These are phyloP conservation scores for Exsudoporus frostii DNA, from an alignment of 768 basidiomycete species.

Conservation along the genomic window DNA sequence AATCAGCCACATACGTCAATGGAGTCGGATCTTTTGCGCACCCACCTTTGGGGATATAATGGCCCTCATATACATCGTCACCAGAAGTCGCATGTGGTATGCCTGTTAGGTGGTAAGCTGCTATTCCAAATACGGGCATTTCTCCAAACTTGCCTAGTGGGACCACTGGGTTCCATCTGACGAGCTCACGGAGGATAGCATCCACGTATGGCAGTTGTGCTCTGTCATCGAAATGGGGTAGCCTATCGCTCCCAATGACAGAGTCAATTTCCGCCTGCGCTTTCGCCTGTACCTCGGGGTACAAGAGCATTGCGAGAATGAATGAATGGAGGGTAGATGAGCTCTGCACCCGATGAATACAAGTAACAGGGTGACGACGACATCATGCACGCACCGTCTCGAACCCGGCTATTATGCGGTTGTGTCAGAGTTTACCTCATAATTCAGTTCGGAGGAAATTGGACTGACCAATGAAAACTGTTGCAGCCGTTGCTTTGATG, in stretches of 20 bases:
- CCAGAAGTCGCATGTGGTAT: slow-evolving; percentile 24
- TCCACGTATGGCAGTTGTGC: slow-evolving; percentile 38
- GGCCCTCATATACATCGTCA: slow-evolving; percentile 29
- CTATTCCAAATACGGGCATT: neutral
- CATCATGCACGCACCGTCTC: slow-evolving; percentile 19
- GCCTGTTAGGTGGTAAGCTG: slow-evolving; percentile 2
- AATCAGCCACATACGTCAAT: slow-evolving; percentile 1
- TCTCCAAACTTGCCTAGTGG: slow-evolving; percentile 20
- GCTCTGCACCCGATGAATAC: slow-evolving; percentile 12
- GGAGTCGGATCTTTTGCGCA: neutral
- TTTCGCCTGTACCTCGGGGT: slow-evolving; percentile 25
- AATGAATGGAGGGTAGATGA: slow-evolving; percentile 24
- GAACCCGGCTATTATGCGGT: slow-evolving; percentile 17
- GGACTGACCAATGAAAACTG: slow-evolving; percentile 21
- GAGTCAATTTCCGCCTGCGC: slow-evolving; percentile 29
- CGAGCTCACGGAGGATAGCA: slow-evolving; percentile 39
- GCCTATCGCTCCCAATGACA: slow-evolving; percentile 18
- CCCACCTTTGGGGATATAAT: slow-evolving; percentile 41
- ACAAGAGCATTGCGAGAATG: slow-evolving; percentile 27
- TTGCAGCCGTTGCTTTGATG: slow-evolving; percentile 29
- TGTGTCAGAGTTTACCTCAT: neutral
- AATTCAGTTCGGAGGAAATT: neutral
- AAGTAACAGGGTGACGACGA: neutral
- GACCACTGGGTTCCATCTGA: slow-evolving; percentile 26
- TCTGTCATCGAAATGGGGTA: slow-evolving; percentile 29